phyloP scores from a whole-genome alignment of 306 rosid genomes.

The Pyrus pyrifolia region DNA sequence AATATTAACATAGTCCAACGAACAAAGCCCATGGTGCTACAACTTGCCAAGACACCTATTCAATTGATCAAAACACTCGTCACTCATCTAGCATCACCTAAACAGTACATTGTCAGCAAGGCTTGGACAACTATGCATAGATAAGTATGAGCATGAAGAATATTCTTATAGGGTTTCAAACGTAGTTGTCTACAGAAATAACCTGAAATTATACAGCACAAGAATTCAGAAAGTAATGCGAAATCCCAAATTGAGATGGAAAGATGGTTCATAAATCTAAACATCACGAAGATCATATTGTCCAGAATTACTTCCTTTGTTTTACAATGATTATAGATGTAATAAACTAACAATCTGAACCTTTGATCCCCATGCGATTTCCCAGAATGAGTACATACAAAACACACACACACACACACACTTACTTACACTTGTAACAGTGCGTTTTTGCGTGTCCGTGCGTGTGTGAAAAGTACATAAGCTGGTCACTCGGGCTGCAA shows the following conservation, averaged over 20 bases:
- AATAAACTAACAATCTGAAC: neutral
- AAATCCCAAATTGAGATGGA: neutral
- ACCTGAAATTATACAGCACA: neutral
- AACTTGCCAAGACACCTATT: too few relatives aligned
- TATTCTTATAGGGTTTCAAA: too few relatives aligned
- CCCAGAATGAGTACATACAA: neutral
- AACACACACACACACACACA: too few relatives aligned
- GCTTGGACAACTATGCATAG: too few relatives aligned
- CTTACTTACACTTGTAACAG: too few relatives aligned
- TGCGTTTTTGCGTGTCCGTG: neutral
- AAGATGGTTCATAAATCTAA: neutral
- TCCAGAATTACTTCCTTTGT: neutral
- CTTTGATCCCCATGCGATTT: neutral
- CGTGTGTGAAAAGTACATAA: neutral
- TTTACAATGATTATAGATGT: neutral
- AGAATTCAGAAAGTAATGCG: neutral
- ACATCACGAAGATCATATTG: neutral
- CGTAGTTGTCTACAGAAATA: neutral
- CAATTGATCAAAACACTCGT: too few relatives aligned
- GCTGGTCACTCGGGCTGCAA: neutral
- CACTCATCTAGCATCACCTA: too few relatives aligned
- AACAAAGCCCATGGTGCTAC: too few relatives aligned
- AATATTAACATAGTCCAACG: too few relatives aligned
- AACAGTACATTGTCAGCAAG: too few relatives aligned
- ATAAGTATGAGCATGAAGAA: too few relatives aligned